Percentiles rank a stretch among this genome's conserved stretches.
phyloP scores from a whole-genome alignment of 2,329 filamentous ascomycete genomes.

The Clarireedia paspali region DNA sequence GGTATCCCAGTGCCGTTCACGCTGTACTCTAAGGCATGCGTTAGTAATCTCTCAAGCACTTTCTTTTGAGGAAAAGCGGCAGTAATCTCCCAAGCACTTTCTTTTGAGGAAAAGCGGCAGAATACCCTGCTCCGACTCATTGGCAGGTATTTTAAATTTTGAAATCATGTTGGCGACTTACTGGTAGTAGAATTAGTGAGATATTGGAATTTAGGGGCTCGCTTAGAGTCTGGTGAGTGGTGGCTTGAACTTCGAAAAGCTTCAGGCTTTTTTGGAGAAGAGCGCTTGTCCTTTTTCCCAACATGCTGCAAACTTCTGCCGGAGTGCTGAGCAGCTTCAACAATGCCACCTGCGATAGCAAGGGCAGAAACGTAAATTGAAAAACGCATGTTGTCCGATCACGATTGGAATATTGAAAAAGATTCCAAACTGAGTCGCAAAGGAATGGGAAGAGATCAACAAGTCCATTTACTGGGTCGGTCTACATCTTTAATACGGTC shows the following conservation, averaged over 20 bases:
- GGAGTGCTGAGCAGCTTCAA: slow-evolving; percentile 1
- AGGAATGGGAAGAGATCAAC: not conserved
- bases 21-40: not conserved
- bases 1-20: slow-evolving; percentile 33
- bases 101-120: too few relatives aligned
- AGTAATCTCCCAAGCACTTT: not conserved
- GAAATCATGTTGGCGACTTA: not conserved
- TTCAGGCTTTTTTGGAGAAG: not conserved
- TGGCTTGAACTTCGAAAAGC: not conserved
- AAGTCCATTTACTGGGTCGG: not conserved
- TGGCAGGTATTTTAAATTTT: not conserved
- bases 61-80: too few relatives aligned
- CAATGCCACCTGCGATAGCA: slow-evolving; percentile 7
- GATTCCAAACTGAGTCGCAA: not conserved
- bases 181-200: slow-evolving; percentile 8
- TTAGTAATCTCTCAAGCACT: not conserved
- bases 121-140: too few relatives aligned
- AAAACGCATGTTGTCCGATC: slow-evolving; percentile 10
- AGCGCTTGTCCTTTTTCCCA: slow-evolving; percentile 4
- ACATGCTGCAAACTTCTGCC: slow-evolving; percentile 9
- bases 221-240: not conserved
- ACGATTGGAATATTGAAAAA: not conserved
- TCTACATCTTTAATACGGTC: slow-evolving; percentile 2
- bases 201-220: not conserved
- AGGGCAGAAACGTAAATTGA: slow-evolving; percentile 6